Evolutionary conservation across 2,329 filamentous ascomycete species (phyloP), one percentile per base, ranked within the genome.

Genomic region (Pseudocercospora macadamiae): DNA sequence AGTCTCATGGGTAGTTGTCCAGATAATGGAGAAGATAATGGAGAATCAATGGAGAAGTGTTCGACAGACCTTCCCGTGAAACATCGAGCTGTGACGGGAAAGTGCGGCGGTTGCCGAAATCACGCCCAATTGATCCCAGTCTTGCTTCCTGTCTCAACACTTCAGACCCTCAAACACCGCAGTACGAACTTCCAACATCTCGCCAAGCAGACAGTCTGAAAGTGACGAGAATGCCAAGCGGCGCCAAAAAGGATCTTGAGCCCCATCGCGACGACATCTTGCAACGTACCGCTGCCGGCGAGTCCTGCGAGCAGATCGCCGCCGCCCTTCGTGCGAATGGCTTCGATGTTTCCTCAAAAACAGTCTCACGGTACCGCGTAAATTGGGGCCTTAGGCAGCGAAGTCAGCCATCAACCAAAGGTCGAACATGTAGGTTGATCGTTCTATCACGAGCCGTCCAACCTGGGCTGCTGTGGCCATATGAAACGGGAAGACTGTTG

Each of bases 371-470:
- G 5, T 62, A 63, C 51, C 60, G 67, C 26, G 56, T 69, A 14
- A 51, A 60, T 34, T 69, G 65, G 66, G 67, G 67, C 28, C 55
- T 68, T 6, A 62, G 66, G 23, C 55, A 68, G 51, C 57, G 67
- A 23, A 54, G 62, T 21, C 54, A 60, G 52, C 57, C 62, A 8
- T 52, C 55, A 21, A 67, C 57, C 9, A 52, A 61, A 32, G 63
- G 57, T 19, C 51, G 60, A 9, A 60, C 51, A 16, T 60, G 60
- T 57, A 44, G 19, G 25, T 37, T 12, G 51, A 23, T 25, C 18
- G 8, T 19, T 18, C 10, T 32, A 19, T 4, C 26, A 3, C 34
- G 26, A 5, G 18, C 16, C 25, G 36, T 21, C 19, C 3, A 18
- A 19, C 36, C 21, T 19, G 36, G 8, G 8, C 8, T 39, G 3